phyloP scores from a whole-genome alignment of 2,329 filamentous ascomycete species.

The Chalaropsis thielavioides region DNA sequence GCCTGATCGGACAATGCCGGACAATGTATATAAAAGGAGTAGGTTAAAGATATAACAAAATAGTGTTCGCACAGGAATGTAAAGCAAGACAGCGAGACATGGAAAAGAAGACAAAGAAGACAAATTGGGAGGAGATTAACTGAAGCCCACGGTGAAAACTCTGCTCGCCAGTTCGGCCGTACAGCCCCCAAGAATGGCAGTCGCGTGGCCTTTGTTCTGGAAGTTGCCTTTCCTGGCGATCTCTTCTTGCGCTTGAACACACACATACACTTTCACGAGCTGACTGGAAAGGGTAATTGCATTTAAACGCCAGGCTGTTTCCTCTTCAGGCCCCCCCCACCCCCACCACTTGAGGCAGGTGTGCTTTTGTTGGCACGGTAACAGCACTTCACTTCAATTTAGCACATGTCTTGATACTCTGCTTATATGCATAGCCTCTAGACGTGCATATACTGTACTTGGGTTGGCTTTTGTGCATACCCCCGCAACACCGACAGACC shows the following conservation, averaged over 20 bases:
- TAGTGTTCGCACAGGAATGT: too few relatives aligned
- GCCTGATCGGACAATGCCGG: background rate
- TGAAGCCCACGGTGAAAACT: background rate
- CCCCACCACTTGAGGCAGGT: background rate
- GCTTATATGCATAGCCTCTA: background rate
- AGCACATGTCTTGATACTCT: background rate
- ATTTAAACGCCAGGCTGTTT: background rate
- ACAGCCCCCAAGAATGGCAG: background rate
- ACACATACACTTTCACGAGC: background rate
- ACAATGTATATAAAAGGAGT: background rate
- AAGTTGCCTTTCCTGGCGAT: background rate
- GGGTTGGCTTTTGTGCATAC: background rate
- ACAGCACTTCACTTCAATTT: background rate
- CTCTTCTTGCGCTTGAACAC: background rate
- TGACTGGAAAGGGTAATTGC: background rate
- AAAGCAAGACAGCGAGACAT: background rate
- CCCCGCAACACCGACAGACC: background rate
- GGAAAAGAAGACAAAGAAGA: background rate
- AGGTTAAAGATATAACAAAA: background rate
- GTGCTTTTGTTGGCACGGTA: conserved; percentile 1
- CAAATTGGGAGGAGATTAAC: background rate
- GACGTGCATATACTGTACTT: background rate
- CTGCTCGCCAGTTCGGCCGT: background rate
- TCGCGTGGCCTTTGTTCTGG: background rate
- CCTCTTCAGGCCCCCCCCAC: too few relatives aligned